These are phyloP conservation scores for Xerocomellus amylosporus DNA, from an alignment of 768 basidiomycete species.

Conservation along the genomic window DNA sequence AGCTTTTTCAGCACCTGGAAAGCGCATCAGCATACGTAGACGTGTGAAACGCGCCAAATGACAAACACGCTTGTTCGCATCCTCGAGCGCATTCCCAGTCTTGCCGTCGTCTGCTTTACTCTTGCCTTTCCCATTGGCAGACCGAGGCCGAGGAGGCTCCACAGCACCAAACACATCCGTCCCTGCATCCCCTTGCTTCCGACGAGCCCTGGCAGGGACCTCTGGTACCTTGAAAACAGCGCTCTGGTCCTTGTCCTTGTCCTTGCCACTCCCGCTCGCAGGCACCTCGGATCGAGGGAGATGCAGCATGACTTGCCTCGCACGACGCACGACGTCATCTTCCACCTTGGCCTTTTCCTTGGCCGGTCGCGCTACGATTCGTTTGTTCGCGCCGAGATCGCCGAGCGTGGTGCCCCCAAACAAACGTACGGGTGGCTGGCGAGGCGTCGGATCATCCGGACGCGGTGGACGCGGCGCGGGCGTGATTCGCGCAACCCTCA, in stretches of 20 bases:
- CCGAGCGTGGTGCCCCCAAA: constrained; percentile 6
- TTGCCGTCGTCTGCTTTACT: constrained; percentile 28
- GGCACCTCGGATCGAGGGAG: constrained; percentile 30
- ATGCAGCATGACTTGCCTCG: constrained; percentile 39
- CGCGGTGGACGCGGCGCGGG: constrained; percentile 47
- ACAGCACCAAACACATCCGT: constrained; percentile 33
- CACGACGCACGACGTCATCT: constrained; percentile 33
- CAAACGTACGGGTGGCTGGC: constrained; percentile 51
- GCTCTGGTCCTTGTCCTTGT: background rate
- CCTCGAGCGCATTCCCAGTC: constrained; percentile 42
- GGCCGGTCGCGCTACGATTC: constrained; percentile 17
- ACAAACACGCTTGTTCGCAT: constrained; percentile 50
- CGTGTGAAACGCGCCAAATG: background rate
- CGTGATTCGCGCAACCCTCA: constrained; percentile 59
- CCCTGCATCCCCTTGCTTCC: constrained; percentile 18
- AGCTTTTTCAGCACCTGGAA: constrained; percentile 39
- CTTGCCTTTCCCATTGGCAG: constrained; percentile 37
- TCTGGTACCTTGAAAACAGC: constrained; percentile 48
- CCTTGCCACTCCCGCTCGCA: constrained; percentile 5
- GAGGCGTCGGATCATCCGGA: constrained; percentile 79
- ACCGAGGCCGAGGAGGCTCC: constrained; percentile 11
- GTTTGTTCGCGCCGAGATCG: constrained; percentile 21
- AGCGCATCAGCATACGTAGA: background rate
- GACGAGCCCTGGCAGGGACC: constrained; percentile 34
- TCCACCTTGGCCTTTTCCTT: constrained; percentile 19